phyloP scores from a whole-genome alignment of 2,329 filamentous ascomycete species.

The Aureobasidium subglaciale region DNA sequence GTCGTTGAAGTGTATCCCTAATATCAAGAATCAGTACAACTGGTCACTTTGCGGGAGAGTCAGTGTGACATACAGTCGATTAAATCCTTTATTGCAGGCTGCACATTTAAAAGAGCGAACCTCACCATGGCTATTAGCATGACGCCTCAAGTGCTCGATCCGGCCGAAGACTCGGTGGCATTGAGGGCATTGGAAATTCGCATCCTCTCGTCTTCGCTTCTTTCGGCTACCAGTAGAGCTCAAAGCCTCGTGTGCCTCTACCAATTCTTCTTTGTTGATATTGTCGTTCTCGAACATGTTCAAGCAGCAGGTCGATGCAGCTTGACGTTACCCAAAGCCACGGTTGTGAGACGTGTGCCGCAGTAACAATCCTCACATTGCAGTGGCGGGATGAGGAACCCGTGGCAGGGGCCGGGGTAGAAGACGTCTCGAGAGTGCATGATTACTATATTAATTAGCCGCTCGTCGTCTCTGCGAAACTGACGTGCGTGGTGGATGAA shows the following conservation, averaged over 20 bases:
- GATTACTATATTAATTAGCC: conserved; percentile 1
- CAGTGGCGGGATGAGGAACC: neutral
- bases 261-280: neutral
- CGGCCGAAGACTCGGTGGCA: conserved; percentile 22
- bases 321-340: conserved; percentile 8
- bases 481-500: neutral
- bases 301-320: conserved; percentile 1
- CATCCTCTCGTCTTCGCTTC: conserved; percentile 13
- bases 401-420: conserved; percentile 1
- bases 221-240: conserved; percentile 8
- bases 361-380: conserved; percentile 3
- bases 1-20: conserved; percentile 24
- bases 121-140: conserved; percentile 22
- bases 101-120: conserved; percentile 21
- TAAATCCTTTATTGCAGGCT: conserved; percentile 22
- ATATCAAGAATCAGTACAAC: neutral
- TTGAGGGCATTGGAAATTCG: conserved; percentile 17
- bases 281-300: neutral
- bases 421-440: neutral
- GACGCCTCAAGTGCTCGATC: conserved; percentile 23
- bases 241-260: neutral
- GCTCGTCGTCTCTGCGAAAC: neutral
- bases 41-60: neutral
- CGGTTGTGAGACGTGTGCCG: neutral
- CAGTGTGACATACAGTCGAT: conserved; percentile 18